Conservation (phyloP, 2,329 filamentous ascomycete species). For the Aspergillus transmontanensis region DNA sequence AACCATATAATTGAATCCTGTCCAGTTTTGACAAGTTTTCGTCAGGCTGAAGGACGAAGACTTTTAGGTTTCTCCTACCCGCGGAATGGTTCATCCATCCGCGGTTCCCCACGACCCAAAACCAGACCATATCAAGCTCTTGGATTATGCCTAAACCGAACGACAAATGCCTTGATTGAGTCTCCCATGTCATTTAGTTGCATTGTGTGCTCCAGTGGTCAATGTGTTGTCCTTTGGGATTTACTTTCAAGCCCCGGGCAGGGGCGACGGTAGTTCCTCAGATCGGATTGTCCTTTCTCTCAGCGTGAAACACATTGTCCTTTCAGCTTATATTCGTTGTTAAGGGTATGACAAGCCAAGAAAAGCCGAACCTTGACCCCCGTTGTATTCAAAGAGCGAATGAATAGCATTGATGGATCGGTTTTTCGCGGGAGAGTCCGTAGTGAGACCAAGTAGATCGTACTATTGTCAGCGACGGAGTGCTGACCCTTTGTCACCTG, state of each 20-base stretch:
- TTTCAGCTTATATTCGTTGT: background rate
- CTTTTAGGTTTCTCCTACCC: background rate
- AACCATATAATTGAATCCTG: background rate
- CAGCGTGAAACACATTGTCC: background rate
- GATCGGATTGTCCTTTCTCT: background rate
- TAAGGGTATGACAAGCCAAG: background rate
- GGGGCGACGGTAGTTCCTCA: background rate
- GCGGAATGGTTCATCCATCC: background rate
- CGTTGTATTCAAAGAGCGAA: background rate
- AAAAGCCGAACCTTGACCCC: background rate
- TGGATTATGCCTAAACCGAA: background rate
- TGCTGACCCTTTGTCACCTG: background rate
- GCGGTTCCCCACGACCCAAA: background rate
- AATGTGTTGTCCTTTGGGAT: background rate
- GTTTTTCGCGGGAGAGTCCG: background rate
- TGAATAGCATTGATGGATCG: background rate
- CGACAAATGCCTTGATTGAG: background rate
- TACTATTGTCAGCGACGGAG: background rate
- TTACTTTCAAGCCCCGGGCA: background rate
- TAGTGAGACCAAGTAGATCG: background rate
- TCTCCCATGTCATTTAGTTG: background rate
- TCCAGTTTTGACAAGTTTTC: background rate
- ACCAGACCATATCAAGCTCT: background rate
- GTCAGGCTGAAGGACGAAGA: background rate
- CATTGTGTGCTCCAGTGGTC: background rate